phyloP scores from a whole-genome alignment of 495 filamentous ascomycete genomes.

The Aspergillus indologenus region DNA sequence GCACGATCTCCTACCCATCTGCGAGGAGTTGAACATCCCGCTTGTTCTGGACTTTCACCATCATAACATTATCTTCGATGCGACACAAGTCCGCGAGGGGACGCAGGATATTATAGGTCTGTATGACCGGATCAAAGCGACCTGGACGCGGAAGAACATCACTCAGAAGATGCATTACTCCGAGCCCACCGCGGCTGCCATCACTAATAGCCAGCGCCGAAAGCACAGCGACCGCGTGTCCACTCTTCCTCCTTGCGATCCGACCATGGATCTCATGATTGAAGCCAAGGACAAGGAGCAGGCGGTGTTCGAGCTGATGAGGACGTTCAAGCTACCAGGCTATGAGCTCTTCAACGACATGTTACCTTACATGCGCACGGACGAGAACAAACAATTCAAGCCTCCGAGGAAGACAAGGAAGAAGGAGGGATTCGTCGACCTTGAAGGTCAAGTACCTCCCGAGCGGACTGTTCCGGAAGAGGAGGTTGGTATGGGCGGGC shows the following conservation, averaged over 20 bases:
- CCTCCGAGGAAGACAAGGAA: slow-evolving; percentile 47
- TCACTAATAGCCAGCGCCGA: slow-evolving; percentile 70
- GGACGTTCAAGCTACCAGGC: slow-evolving; percentile 76
- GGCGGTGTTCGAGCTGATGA: slow-evolving; percentile 92
- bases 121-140: slow-evolving; percentile 71
- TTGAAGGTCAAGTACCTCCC: slow-evolving; percentile 45
- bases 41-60: slow-evolving; percentile 93
- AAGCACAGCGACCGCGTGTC: slow-evolving; percentile 79
- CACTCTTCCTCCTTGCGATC: slow-evolving; percentile 75
- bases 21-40: slow-evolving; percentile 90
- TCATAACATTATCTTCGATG: slow-evolving; percentile 88
- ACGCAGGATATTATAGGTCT: slow-evolving; percentile 76
- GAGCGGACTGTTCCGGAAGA: slow-evolving; percentile 53
- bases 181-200: slow-evolving; percentile 69
- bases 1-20: slow-evolving; percentile 86
- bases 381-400: slow-evolving; percentile 67
- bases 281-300: slow-evolving; percentile 99
- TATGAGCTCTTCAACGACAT: slow-evolving; percentile 74
- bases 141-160: slow-evolving; percentile 84
- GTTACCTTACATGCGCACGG: slow-evolving; percentile 68
- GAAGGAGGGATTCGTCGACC: slow-evolving; percentile 49
- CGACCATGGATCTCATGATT: slow-evolving; percentile 93
- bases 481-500: slow-evolving; percentile 85
- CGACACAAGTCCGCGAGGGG: slow-evolving; percentile 70
- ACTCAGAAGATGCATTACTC: slow-evolving; percentile 97